phyloP scores from a whole-genome alignment of 306 rosid species.

The Cucurbita moschata region DNA sequence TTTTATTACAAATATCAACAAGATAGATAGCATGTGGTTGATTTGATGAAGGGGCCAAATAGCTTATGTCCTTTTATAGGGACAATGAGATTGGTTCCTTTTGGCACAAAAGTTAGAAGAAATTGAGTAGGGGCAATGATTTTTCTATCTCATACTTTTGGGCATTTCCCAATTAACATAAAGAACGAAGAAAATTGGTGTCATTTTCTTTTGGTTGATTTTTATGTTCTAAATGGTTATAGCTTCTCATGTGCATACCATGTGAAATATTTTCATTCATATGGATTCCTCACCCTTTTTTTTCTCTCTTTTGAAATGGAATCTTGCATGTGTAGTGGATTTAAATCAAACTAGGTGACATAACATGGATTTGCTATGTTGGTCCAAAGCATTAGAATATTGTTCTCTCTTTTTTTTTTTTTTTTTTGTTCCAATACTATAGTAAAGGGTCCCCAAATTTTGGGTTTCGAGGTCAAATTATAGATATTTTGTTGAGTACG shows the following conservation, averaged over 20 bases:
- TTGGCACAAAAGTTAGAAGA: not conserved
- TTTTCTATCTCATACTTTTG: not conserved
- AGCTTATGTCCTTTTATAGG: not conserved
- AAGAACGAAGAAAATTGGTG: not conserved
- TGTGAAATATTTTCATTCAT: not conserved
- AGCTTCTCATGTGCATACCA: conserved; percentile 2
- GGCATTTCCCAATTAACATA: not conserved
- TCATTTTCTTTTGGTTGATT: not conserved
- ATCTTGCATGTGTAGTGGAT: conserved; percentile 60
- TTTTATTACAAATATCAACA: not conserved
- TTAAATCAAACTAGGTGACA: conserved; percentile 33
- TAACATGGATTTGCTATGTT: conserved; percentile 64
- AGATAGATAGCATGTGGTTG: not conserved
- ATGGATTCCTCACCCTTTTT: not conserved
- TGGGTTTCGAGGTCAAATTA: not conserved
- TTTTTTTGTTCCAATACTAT: conserved; percentile 3
- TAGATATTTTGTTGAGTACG: not conserved
- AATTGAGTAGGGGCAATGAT: not conserved
- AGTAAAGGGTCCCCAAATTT: not conserved
- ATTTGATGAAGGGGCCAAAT: not conserved
- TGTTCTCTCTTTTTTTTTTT: conserved; percentile 15
- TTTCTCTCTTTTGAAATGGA: not conserved
- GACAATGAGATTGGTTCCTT: not conserved
- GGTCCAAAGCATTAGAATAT: conserved; percentile 27
- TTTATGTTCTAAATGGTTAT: not conserved